Conservation (phyloP, 23 red algal genomes). For the Gracilaria caudata region DNA sequence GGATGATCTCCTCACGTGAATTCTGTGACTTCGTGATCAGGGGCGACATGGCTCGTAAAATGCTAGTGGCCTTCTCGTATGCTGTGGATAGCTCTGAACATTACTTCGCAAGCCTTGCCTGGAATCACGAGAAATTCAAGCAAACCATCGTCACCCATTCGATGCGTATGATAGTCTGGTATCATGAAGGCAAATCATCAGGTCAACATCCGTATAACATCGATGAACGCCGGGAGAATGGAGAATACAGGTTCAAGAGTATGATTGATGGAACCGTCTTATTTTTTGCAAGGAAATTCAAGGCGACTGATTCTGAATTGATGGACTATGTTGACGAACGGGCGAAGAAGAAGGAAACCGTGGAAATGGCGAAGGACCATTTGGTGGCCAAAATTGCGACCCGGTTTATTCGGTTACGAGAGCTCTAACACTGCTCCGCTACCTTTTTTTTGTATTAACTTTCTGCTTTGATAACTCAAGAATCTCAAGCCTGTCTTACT, state of each 20-base stretch:
- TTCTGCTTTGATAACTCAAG: neutral
- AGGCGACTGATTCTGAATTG: constrained; percentile 58
- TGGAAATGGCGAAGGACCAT: neutral
- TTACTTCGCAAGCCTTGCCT: constrained; percentile 81
- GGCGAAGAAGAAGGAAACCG: constrained; percentile 20
- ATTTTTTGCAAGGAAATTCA: constrained; percentile 85
- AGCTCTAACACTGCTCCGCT: neutral
- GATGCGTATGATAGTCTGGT: constrained; percentile 79
- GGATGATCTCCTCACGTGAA: constrained; percentile 76
- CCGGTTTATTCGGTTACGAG: constrained; percentile 23
- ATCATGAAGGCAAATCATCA: constrained; percentile 60
- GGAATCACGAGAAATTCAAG: constrained; percentile 64
- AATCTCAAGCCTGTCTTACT: no score
- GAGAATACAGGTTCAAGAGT: constrained; percentile 20
- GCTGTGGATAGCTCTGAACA: constrained; percentile 78
- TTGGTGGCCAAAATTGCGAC: neutral
- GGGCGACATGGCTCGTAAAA: constrained; percentile 64
- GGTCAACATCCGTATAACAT: constrained; percentile 83
- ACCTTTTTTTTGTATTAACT: neutral
- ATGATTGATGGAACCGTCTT: constrained; percentile 1
- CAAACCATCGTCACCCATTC: constrained; percentile 62
- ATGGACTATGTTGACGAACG: constrained; percentile 74
- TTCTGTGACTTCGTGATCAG: constrained; percentile 72
- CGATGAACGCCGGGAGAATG: constrained; percentile 53
- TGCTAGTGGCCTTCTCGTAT: constrained; percentile 74